Evolutionary conservation across 2,329 filamentous ascomycete species (phyloP).

Genomic region (Alternaria panax): DNA sequence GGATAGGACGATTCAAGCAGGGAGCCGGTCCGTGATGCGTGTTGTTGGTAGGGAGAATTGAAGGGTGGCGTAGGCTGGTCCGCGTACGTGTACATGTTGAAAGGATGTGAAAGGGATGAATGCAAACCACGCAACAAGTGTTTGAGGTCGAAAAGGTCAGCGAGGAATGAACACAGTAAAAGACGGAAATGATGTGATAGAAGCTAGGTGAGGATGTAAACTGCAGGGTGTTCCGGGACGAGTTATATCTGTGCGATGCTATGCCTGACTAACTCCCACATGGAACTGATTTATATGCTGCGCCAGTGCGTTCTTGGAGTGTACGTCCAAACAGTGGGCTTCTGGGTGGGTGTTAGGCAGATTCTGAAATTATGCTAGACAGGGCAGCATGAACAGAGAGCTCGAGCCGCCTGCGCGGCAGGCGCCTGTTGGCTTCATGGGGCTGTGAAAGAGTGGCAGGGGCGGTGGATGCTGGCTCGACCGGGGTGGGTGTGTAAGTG

Average conservation of each 20-base stretch:
- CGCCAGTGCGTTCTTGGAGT: constrained; percentile 44
- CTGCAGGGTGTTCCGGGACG: constrained; percentile 36
- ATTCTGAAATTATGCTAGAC: constrained; percentile 46
- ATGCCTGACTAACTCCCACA: constrained; percentile 29
- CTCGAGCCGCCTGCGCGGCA: constrained; percentile 45
- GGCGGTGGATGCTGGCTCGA: constrained; percentile 29
- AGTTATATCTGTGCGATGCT: constrained; percentile 42
- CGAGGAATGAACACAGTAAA: constrained; percentile 12
- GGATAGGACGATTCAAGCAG: constrained; percentile 46
- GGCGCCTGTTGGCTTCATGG: constrained; percentile 46
- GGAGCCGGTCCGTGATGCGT: constrained; percentile 32
- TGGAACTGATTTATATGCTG: constrained; percentile 38
- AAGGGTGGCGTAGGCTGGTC: constrained; percentile 46
- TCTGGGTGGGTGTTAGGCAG: constrained; percentile 48
- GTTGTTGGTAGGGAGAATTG: constrained; percentile 48
- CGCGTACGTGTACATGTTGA: constrained; percentile 32
- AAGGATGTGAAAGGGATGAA: constrained; percentile 16
- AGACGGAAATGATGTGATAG: constrained; percentile 13
- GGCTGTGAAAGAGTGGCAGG: constrained; percentile 31
- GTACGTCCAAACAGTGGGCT: constrained; percentile 39
- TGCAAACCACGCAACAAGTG: constrained; percentile 15
- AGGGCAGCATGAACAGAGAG: constrained; percentile 33
- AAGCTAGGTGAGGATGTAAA: constrained; percentile 23
- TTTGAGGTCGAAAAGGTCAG: constrained; percentile 2
- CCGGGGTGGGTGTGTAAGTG: constrained; percentile 20